Base-by-base conservation (phyloP, 805 yeast genomes). In the Sugiyamaella marilandica region DNA sequence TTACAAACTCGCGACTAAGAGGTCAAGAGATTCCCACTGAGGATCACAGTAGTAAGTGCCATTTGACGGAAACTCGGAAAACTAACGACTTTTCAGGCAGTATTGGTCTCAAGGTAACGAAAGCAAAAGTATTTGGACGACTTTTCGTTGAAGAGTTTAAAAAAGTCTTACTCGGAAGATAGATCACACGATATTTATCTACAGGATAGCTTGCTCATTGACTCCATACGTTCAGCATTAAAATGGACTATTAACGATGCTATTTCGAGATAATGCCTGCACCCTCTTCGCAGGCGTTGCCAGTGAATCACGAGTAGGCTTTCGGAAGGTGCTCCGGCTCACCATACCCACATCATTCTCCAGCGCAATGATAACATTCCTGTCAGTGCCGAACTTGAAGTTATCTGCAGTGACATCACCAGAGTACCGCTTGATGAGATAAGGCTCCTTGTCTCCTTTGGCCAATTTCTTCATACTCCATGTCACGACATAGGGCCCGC, bases 401-500 rank as follows among this genome's bases (percentile, higher is more conserved):
- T 85, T 84, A 62, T 87, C 92, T 41, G 85, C 88, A 51, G 87
- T 79, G 54, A 89, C 82, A 41, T 78, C 70, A 41, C 78, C 77
- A 19, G 74, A 69, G 65, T 85, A 85, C 52, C 80, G 74, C 66
- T 80, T 83, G 64, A 91, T 82, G 47, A 75, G 69, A 65, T 87
- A 87, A 5, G 85, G 77, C 24, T 73, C 76, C 41, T 69, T 69
- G 52, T 78, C 80, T 51, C 82, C 80, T 43, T 71, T 70, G 41
- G 84, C 64, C 11, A 85, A 74, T 55, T 82, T 80, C 58, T 72
- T 76, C 64, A 90, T 67, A 10, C 85, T 82, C 96, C 96, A 90
- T 1, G 86, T 77, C 19, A 90, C 78, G 21, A 89, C 85, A 67
- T 81, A 90, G 16, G 91, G 92, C 1, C 96, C 96, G 1, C 84